Evolutionary conservation across 148 eudicot genomes (phyloP), one percentile per base, ranked within the genome.

Genomic region (Camellia granthamiana): DNA sequence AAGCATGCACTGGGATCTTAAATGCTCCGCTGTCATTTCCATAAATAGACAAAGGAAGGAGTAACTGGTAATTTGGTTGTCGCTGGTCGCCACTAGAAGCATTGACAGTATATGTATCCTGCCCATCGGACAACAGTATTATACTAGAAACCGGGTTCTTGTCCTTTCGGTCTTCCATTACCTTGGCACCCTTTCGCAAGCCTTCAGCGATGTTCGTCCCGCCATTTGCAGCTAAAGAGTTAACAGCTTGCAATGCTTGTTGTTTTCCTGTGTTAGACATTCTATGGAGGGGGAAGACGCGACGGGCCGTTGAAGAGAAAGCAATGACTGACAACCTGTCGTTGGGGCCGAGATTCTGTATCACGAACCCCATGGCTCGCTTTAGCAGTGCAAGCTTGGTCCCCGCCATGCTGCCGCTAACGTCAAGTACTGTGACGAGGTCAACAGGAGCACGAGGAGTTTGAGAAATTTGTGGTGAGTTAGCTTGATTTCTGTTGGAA

Each of bases 191-290:
- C 76, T 89, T 92, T 81, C 87, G 88, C 49, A 94, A 83, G 76
- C 93, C 98, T 81, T 94, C 98, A 3, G 98, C 98, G 21, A 92
- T 94, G 76, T 92, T 92, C 5, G 98, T 92, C 72, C 97, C 98
- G 12, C 97, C 98, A 87, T 82, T 88, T n/a, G 97, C 92, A 38
- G 84, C 83, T 69, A 94, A 85, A 41, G 95, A 89, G 81, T 92
- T 87, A 56, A 94, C 90, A 41, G 93, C 91, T 79, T 87, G 97
- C 54, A 91, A 82, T 42, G 98, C 94, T 78, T 87, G 90, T 60
- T 88, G 89, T 72, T 86, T 81, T 30, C 97, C 97, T 23, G 80
- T 41, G 46, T 89, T 91, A 9, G 92, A 79, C 98, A 94, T 94
- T 71, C 84, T 80, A 3, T 83, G 84, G 18, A 94, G 93, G 78